phyloP scores from a whole-genome alignment of 1,139 yeast species.

The Meyerozyma sp. region DNA sequence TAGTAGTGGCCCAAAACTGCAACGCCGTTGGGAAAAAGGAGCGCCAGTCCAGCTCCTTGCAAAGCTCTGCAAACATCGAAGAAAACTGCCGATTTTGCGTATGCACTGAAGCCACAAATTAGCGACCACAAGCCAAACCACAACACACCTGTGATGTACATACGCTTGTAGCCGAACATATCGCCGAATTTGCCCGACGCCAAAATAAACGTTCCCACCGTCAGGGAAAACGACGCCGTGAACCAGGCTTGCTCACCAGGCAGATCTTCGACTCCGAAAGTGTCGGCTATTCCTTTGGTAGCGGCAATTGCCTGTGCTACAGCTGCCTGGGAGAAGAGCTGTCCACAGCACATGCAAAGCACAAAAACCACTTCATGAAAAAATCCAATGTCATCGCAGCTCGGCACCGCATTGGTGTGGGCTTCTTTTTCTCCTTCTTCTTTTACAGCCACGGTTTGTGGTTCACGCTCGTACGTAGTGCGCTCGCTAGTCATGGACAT shows the following conservation, averaged over 20 bases:
- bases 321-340: conserved; percentile 46
- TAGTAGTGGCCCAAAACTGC: conserved; percentile 51
- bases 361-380: conserved; percentile 16
- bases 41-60: conserved; percentile 59
- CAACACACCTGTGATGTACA: conserved; percentile 43
- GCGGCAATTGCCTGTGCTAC: conserved; percentile 43
- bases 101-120: conserved; percentile 46
- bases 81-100: conserved; percentile 34
- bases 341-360: conserved; percentile 32
- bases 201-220: conserved; percentile 59
- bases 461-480: background rate
- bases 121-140: conserved; percentile 48
- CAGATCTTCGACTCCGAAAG: conserved; percentile 27
- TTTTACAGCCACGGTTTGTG: background rate
- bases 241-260: conserved; percentile 54
- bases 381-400: conserved; percentile 1
- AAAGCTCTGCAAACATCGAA: conserved; percentile 50
- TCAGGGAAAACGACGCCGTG: conserved; percentile 51
- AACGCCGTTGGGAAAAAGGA: conserved; percentile 51
- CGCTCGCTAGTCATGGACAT: background rate
- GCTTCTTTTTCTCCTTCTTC: background rate
- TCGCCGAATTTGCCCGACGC: conserved; percentile 64
- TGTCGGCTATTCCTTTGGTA: conserved; percentile 26
- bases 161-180: conserved; percentile 48
- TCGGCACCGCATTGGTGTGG: background rate